Base-by-base conservation (phyloP, 1,284 basidiomycete species). In the Ganoderma lingzhi region DNA sequence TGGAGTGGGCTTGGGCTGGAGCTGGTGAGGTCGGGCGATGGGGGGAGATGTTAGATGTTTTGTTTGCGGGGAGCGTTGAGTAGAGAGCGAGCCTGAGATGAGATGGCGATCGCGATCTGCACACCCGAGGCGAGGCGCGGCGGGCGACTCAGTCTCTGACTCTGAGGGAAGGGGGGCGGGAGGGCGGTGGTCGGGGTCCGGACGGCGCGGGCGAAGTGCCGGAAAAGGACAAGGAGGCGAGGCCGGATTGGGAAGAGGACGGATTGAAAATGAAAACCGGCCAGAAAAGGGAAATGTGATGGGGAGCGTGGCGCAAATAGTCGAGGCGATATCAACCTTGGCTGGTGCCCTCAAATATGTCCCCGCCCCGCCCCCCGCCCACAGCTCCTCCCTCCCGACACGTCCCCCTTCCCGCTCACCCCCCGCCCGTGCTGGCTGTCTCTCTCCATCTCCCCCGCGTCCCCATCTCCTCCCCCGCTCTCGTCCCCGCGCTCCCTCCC, bases 401-500 rank as follows among this genome's bases (percentile, higher is more conserved):
- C 14, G 1, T 67, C 68, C 70, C 68, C 62, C 69, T 72, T 72
- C 70, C 74, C 69, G 70, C 65, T 71, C 71, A 62, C 71, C 66
- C 66, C 69, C 66, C 63, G 69, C 69, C 67, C 63, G 62, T 65
- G 70, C 72, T 74, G 55, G 53, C 72, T 68, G 63, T 65, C 32
- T 65, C 67, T 66, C 65, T 60, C 23, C 32, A 5, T 37, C 64
- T 63, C 35, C 66, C 42, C 64, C 70, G 66, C 55, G 51, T 30
- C 14, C 28, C 59, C n/a, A 67, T 59, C 62, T 55, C 55, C 69
- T 67, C 58, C 41, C 51, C 63, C 68, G 42, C 55, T 42, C 42
- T 45, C 66, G 76, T 69, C 77, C 75, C 53, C 76, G 74, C 32
- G 78, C 58, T 56, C 55, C 67, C 71, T 23, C 64, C 78, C 79